Conservation (phyloP, 1,284 basidiomycete genomes). For the Puccinia polysora region DNA sequence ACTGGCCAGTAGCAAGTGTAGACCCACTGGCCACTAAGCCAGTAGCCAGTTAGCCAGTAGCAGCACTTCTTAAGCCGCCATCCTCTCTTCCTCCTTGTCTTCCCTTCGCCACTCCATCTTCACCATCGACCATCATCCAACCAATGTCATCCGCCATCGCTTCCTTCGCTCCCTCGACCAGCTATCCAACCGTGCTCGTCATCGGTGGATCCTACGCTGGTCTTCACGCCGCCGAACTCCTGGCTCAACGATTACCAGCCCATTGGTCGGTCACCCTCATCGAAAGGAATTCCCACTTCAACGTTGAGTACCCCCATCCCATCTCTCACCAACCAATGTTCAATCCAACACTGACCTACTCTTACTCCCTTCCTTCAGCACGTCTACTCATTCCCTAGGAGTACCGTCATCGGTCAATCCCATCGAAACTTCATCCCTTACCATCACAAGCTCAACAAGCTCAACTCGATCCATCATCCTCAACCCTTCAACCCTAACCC, state of each 20-base stretch:
- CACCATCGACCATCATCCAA: too few species aligned
- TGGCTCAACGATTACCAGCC: slow-evolving; percentile 12
- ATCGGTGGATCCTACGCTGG: slow-evolving; percentile 42
- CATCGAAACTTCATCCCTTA: slow-evolving; percentile 64
- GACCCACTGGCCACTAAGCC: too few species aligned
- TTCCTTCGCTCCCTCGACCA: too few species aligned
- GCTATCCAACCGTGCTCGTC: slow-evolving; percentile 18
- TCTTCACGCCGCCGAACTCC: slow-evolving; percentile 21
- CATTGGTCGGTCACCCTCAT: slow-evolving; percentile 26
- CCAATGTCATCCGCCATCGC: too few species aligned
- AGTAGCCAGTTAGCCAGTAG: too few species aligned
- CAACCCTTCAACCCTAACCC: not conserved
- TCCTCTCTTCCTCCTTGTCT: too few species aligned
- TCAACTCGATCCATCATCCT: slow-evolving; percentile 11
- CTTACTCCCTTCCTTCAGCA: not conserved
- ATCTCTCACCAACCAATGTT: not conserved
- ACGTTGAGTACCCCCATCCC: not conserved
- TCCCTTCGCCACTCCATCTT: not conserved
- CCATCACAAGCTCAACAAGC: slow-evolving; percentile 44
- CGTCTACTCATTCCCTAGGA: slow-evolving; percentile 57
- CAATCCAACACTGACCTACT: not conserved
- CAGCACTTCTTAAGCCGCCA: too few species aligned
- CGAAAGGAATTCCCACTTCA: slow-evolving; percentile 36
- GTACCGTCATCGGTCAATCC: slow-evolving; percentile 55
- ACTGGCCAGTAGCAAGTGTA: too few species aligned